Evolutionary conservation across 495 filamentous ascomycete genomes (phyloP), one percentile per base, ranked within the genome.

Genomic region (Aspergillus olivimuriae): DNA sequence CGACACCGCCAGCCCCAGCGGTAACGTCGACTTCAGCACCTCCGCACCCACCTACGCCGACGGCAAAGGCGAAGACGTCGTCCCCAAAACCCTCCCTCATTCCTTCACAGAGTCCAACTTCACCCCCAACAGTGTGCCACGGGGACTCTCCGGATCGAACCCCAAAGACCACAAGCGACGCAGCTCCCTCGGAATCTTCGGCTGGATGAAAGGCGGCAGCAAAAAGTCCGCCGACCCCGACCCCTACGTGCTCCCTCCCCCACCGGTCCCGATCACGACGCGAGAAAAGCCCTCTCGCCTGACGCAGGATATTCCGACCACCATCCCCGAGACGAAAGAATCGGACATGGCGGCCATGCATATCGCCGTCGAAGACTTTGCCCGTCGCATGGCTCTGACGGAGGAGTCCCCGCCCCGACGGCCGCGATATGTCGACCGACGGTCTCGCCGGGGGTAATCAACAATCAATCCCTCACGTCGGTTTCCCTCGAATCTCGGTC

Each of bases 181-280:
- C 33, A 62, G 62, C 46, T 72, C 68, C 1, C 51, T 69, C 1
- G 60, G 65, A 2, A 62, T 72, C 18, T 61, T 70, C 31, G 57
- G 65, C 26, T 72, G 68, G 68, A 66, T 72, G 62, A 72, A 72
- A 39, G 56, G 62, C 2, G 54, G 62, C 7, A 43, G 42, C 12
- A 53, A 69, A 14, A 61, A 57, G 34, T 41, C 48, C 18, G 52
- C 52, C 0, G 3, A 47, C 7, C 46, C 52, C 33, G 6, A 38
- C 11, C 18, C 49, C 3, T 33, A 26, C 1, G 47, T 46, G 4
- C 47, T 60, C 17, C 17, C 44, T 5, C 50, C 50, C 24, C 21
- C 46, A 3, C 32, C 32, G 12, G 4, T 20, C n/a, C n/a, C 39
- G 24, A 34, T 4, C 26, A 39, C 31, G 34, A 24, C 18, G 12